Evolutionary conservation across 1,284 basidiomycete species (phyloP), one percentile per base, ranked within the genome.

Genomic region (Trametes sp.): DNA sequence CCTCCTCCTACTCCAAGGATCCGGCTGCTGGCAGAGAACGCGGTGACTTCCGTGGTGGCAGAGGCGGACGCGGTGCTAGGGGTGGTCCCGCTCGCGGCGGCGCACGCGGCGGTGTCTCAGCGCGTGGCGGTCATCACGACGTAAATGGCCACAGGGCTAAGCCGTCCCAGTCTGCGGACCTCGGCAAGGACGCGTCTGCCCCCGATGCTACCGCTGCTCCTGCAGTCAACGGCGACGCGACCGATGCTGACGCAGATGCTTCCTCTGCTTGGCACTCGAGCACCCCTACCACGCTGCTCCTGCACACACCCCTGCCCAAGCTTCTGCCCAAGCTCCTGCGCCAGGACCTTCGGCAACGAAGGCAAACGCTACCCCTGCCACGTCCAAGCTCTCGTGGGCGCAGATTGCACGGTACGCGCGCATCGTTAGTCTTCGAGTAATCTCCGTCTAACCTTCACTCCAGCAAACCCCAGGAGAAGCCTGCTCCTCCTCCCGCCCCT

Each of bases 341-440:
- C 52, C 72, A 21, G 66, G 69, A 2, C 63, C 69, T 41, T 44
- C 42, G 24, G 54, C 64, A 19, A 65, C 69, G 31, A 78, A 77
- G 63, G 72, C 68, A 10, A 74, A 78, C n/a, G 91, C 87, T 76
- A 80, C 82, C 8, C 88, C 89, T 51, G 85, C 86, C 35, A 88
- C 86, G 13, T 85, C 88, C 13, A 91, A 92, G 77, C 75, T 90
- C 61, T 92, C 92, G 42, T 92, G 91, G 90, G 91, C 91, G 24
- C 88, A 93, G 71, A 82, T 93, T 73, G 90, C 91, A 67, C 81
- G 87, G 90, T 88, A 73, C 21, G 83, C 80, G 51, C 21, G 38
- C 35, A 23, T 6, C 52, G 9, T 9, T 53, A 29, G 13, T 36
- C n/a, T n/a, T n/a, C n/a, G n/a, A n/a, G n/a, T n/a, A n/a, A n/a